These are phyloP conservation scores for Nitzschia inconspicua DNA, from an alignment of 108 stramenopile genomes.

Conservation along the genomic window DNA sequence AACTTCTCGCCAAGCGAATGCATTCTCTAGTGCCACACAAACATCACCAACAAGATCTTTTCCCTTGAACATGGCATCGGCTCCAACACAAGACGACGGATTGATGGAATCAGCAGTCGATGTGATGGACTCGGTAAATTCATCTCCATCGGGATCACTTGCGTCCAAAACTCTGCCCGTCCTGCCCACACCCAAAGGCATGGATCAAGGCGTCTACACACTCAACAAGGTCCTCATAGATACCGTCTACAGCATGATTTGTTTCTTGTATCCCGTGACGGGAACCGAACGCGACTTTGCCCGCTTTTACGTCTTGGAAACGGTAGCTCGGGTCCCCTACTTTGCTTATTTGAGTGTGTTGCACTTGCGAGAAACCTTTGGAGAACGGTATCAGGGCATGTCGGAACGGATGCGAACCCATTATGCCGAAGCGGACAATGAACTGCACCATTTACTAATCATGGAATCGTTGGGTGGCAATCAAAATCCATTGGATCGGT, in stretches of 20 bases:
- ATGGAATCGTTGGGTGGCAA: conserved; percentile 95
- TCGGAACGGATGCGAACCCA: conserved; percentile 76
- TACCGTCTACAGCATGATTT: conserved; percentile 49
- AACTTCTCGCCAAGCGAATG: too few relatives aligned
- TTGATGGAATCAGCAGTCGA: too few relatives aligned
- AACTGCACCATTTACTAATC: conserved; percentile 94
- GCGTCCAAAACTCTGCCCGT: too few relatives aligned
- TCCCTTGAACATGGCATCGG: too few relatives aligned
- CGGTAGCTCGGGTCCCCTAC: conserved; percentile 94
- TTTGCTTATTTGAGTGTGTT: conserved; percentile 88
- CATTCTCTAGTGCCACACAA: too few relatives aligned
- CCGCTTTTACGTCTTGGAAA: conserved; percentile 92
- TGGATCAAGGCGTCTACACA: conserved; percentile 48
- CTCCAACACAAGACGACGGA: too few relatives aligned
- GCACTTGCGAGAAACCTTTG: conserved; percentile 91
- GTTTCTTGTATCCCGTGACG: conserved; percentile 44
- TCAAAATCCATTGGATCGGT: conserved; percentile 58
- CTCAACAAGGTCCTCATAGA: conserved; percentile 57
- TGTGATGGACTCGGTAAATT: too few relatives aligned
- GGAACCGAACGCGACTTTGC: conserved; percentile 46
- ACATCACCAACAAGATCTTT: too few relatives aligned
- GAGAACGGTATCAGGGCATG: conserved; percentile 38
- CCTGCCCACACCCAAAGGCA: conserved; percentile 10
- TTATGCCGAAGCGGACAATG: conserved; percentile 93
- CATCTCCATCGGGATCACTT: too few relatives aligned